Conservation (phyloP, 805 yeast genomes). For the Candida namnaoensis region DNA sequence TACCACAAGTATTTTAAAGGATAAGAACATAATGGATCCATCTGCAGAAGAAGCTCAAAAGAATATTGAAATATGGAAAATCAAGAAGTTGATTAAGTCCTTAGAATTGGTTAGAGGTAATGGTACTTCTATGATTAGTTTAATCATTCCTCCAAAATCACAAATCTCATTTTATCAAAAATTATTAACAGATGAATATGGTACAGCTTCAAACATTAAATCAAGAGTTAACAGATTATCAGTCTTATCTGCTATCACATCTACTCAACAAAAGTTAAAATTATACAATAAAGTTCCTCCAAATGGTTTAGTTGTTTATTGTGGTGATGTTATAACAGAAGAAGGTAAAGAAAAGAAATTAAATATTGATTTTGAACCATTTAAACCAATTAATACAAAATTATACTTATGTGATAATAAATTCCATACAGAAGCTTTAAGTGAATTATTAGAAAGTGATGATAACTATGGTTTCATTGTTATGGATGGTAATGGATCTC, state of each 20-base stretch:
- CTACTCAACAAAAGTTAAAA: constrained; percentile 95
- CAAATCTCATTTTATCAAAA: constrained; percentile 84
- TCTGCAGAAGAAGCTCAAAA: constrained; percentile 67
- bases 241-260: constrained; percentile 92
- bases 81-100: constrained; percentile 85
- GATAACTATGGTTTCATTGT: constrained; percentile 96
- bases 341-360: constrained; percentile 97
- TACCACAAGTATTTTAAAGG: too few species aligned
- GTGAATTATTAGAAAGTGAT: constrained; percentile 90
- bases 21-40: constrained; percentile 26
- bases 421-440: constrained; percentile 94
- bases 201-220: constrained; percentile 97
- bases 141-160: constrained; percentile 91
- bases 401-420: constrained; percentile 93
- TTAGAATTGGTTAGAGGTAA: constrained; percentile 93
- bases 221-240: constrained; percentile 96
- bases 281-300: constrained; percentile 84
- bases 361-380: constrained; percentile 96
- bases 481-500: constrained; percentile 99
- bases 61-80: constrained; percentile 98
- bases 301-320: constrained; percentile 91
- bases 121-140: constrained; percentile 98
- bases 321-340: constrained; percentile 96
- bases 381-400: constrained; percentile 98
- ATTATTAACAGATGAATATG: constrained; percentile 96